These are phyloP conservation scores for Grigorovia transvaalensis DNA, from an alignment of 805 yeast species.

Conservation along the genomic window DNA sequence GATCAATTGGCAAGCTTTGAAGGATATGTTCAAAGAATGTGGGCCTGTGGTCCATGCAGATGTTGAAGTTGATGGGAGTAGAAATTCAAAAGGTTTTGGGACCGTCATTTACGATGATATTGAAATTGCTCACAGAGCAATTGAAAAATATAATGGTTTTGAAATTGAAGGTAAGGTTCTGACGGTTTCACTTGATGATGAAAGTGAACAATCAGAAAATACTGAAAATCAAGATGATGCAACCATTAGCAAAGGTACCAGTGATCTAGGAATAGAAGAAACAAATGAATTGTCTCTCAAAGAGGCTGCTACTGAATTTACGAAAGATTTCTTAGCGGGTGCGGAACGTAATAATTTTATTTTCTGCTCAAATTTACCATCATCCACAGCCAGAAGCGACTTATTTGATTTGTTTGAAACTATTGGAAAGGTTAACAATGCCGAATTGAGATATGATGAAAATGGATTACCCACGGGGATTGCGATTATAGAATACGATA, in stretches of 20 bases:
- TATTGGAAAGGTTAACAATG: slow-evolving; percentile 62
- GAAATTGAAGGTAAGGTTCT: slow-evolving; percentile 25
- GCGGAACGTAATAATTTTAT: slow-evolving; percentile 54
- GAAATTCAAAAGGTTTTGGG: slow-evolving; percentile 71
- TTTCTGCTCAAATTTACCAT: slow-evolving; percentile 73
- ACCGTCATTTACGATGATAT: slow-evolving; percentile 61
- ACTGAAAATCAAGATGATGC: background rate
- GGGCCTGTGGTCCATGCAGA: slow-evolving; percentile 82
- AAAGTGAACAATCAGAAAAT: background rate
- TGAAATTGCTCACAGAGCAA: slow-evolving; percentile 61
- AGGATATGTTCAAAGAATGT: slow-evolving; percentile 68
- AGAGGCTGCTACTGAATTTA: slow-evolving; percentile 36
- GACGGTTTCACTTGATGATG: slow-evolving; percentile 2
- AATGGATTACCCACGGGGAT: slow-evolving; percentile 66
- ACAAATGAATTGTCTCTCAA: background rate
- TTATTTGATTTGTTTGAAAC: slow-evolving; percentile 77
- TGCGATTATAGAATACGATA: slow-evolving; percentile 75
- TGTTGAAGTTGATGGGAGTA: slow-evolving; percentile 50
- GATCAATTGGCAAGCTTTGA: slow-evolving; percentile 74
- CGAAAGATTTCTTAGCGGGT: slow-evolving; percentile 52
- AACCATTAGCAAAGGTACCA: background rate
- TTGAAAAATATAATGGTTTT: slow-evolving; percentile 62
- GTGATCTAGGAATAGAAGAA: background rate
- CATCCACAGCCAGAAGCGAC: slow-evolving; percentile 79
- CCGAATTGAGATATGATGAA: slow-evolving; percentile 59